Base-by-base conservation (phyloP, 108 stramenopile species). In the Aureococcus anophagefferens region DNA sequence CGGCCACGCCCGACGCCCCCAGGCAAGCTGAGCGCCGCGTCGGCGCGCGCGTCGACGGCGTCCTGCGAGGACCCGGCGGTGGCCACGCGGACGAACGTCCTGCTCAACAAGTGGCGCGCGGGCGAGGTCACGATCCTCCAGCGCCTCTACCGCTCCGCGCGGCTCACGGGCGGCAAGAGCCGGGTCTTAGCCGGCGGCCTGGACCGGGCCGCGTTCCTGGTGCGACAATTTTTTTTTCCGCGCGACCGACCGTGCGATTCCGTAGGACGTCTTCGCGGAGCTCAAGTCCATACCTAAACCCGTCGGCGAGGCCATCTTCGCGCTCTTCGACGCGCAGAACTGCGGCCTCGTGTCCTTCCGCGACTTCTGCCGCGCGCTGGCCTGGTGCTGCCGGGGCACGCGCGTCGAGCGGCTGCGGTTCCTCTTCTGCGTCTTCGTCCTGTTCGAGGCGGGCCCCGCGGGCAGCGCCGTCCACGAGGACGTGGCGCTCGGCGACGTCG, bases 301-400 rank as follows among this genome's bases (percentile, higher is more conserved):
- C 29, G 59, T 25, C 13, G 63, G 73, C 4, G 66, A 69, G 14
- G 72, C 73, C n/a, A 32, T 72, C 30, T 72, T 72, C 65, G 71
- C 33, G 33, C 73, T 74, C 32, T 74, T 74, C 73, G 74, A 72
- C 37, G 68, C 72, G 72, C 33, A 35, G 67, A 72, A 72, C 25
- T 35, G 72, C 18, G 72, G 72, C 66, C 36, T 68, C 45, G 68
- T 75, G 14, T 74, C 71, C 70, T 78, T 76, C 30, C 45, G 77
- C n/a, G 76, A 78, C 44, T 77, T 78, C 35, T 78, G 77, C 35
- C 75, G 77, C 30, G 76, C 77, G n/a, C 63, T 76, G 32, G 72
- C 72, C 25, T 64, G 76, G 67, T 76, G 77, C 72, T 77, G 75
- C 76, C 71, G 77, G 64, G 30, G 64, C 32, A 25, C 0, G 4